These are phyloP conservation scores for Phytomonas francai DNA, from an alignment of 208 protist species.

Conservation along the genomic window DNA sequence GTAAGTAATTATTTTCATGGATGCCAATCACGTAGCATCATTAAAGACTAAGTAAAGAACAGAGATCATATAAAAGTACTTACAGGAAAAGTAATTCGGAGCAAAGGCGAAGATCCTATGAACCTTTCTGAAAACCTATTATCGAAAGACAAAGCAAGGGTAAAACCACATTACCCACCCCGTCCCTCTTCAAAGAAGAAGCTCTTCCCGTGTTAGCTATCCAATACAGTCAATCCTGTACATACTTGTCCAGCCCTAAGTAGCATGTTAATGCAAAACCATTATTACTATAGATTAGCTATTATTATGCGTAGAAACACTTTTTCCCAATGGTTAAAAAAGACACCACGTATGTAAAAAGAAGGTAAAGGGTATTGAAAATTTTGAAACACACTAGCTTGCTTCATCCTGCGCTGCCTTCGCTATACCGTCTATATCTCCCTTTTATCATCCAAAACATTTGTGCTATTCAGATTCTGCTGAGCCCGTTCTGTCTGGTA, in stretches of 20 bases:
- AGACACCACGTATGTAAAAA: neutral
- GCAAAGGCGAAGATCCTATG: neutral
- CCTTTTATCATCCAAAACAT: neutral
- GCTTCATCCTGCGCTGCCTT: neutral
- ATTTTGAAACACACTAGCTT: neutral
- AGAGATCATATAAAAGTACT: neutral
- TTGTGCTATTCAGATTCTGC: neutral
- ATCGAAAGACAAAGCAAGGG: neutral
- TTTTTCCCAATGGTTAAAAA: neutral
- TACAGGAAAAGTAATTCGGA: neutral
- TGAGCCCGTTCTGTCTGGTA: slow-evolving; percentile 21
- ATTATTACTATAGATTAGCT: neutral
- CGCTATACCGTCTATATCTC: neutral
- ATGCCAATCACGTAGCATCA: neutral
- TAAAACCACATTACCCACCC: neutral
- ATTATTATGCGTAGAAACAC: neutral
- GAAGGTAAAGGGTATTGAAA: neutral
- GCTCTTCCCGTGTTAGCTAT: neutral
- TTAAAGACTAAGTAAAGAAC: neutral
- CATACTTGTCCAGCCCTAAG: neutral
- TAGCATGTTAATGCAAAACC: neutral
- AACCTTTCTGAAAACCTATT: neutral
- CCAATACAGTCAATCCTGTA: neutral
- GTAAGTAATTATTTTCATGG: neutral
- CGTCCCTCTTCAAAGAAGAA: neutral